Evolutionary conservation across 495 filamentous ascomycete genomes (phyloP).

Genomic region (Aspergillus ostianus): DNA sequence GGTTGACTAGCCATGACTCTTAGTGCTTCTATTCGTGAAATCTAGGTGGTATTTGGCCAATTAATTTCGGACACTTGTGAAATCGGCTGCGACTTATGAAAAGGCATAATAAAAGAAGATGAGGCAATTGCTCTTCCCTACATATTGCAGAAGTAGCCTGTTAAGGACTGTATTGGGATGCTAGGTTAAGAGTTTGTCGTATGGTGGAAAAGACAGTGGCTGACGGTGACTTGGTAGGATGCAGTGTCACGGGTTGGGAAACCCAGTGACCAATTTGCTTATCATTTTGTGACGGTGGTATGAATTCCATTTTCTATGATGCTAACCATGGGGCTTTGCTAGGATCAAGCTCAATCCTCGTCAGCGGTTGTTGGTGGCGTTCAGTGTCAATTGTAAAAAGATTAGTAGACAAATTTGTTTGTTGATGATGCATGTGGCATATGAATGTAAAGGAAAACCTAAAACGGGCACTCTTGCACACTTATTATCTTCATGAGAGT

Average conservation of each 20-base stretch:
- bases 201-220: not conserved
- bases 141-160: too few relatives aligned
- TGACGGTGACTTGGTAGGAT: not conserved
- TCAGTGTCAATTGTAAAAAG: too few relatives aligned
- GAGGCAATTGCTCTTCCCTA: not conserved
- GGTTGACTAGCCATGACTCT: not conserved
- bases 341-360: too few relatives aligned
- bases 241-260: not conserved
- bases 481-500: not conserved
- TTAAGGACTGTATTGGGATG: not conserved
- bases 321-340: too few relatives aligned
- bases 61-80: not conserved
- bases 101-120: too few relatives aligned
- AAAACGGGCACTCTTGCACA: not conserved
- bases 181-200: not conserved
- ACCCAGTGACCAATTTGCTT: not conserved
- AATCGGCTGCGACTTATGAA: not conserved
- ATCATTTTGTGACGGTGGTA: not conserved
- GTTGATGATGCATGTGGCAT: too few relatives aligned
- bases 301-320: too few relatives aligned
- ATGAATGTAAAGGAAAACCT: too few relatives aligned
- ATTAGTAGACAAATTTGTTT: too few relatives aligned
- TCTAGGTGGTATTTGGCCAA: not conserved
- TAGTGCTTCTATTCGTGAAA: not conserved
- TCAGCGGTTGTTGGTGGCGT: too few relatives aligned